Percentiles rank a stretch among this genome's conserved stretches.
phyloP scores from a whole-genome alignment of 306 rosid genomes.

The Fragaria ananassa region DNA sequence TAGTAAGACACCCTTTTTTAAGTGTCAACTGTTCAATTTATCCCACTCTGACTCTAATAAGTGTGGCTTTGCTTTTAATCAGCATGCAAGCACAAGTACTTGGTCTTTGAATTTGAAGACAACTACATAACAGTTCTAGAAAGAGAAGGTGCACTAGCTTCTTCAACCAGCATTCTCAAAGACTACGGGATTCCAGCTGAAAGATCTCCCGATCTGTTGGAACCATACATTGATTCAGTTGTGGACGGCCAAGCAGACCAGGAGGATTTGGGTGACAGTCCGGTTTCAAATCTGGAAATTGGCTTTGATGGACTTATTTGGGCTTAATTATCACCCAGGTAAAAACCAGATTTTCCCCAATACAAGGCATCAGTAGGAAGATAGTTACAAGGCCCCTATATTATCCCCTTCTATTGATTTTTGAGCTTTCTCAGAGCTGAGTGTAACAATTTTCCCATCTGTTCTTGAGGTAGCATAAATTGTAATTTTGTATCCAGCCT shows the following conservation, averaged over 20 bases:
- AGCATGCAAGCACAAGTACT: constrained; percentile 77
- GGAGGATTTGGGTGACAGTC: constrained; percentile 52
- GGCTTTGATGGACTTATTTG: constrained; percentile 73
- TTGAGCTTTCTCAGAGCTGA: neutral
- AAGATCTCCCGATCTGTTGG: constrained; percentile 73
- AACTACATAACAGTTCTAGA: constrained; percentile 75
- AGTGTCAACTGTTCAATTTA: constrained; percentile 5
- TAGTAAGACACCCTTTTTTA: neutral
- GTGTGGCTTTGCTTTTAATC: constrained; percentile 32
- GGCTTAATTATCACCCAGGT: constrained; percentile 39
- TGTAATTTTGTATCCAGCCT: neutral
- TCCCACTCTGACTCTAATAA: constrained; percentile 19
- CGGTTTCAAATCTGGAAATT: constrained; percentile 71
- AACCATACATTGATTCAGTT: constrained; percentile 58
- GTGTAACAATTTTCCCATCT: constrained; percentile 6
- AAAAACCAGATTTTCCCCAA: neutral
- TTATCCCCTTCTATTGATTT: neutral
- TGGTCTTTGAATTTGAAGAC: constrained; percentile 86
- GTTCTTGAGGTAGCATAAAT: neutral
- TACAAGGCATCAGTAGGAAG: constrained; percentile 2
- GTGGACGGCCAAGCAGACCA: constrained; percentile 43
- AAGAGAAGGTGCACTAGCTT: constrained; percentile 60
- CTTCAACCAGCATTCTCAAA: constrained; percentile 65
- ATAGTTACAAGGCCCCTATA: neutral
- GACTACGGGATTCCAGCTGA: constrained; percentile 85